Percentiles rank a stretch among this genome's conserved stretches.
Conservation (phyloP, 2,329 filamentous ascomycete species). For the Trichoderma koningiopsis region DNA sequence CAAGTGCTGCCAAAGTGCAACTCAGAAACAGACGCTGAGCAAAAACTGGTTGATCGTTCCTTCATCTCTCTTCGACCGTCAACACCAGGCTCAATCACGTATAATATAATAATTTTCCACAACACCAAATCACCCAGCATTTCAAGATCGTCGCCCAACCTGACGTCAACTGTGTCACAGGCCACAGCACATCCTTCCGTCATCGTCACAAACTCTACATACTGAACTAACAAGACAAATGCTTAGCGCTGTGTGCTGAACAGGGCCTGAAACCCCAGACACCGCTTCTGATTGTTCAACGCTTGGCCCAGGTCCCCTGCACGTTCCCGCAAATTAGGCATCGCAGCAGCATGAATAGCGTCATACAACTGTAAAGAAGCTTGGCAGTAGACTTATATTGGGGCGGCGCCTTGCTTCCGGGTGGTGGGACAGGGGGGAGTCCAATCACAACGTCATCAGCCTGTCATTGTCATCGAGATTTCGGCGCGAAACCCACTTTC, state of each 20-base stretch:
- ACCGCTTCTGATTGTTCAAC: not conserved
- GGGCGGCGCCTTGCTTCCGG: slow-evolving; percentile 10
- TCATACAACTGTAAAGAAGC: slow-evolving; percentile 19
- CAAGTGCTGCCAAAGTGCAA: not conserved
- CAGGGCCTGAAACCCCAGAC: not conserved
- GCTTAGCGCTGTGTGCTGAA: too few relatives aligned
- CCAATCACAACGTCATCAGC: slow-evolving; percentile 23
- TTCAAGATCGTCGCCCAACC: not conserved
- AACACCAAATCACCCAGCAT: not conserved
- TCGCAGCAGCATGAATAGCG: slow-evolving; percentile 9
- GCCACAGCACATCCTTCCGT: not conserved
- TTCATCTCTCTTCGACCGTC: not conserved
- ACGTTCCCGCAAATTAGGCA: slow-evolving; percentile 9
- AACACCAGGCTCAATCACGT: not conserved
- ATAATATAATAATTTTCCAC: not conserved
- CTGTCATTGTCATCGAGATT: slow-evolving; percentile 21
- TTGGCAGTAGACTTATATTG: slow-evolving; percentile 21
- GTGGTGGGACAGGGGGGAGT: not conserved
- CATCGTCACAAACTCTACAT: slow-evolving; percentile 2
- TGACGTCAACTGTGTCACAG: slow-evolving; percentile 12
- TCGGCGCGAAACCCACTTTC: slow-evolving; percentile 3
- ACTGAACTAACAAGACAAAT: too few relatives aligned
- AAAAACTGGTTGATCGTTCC: not conserved
- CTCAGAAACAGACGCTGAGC: not conserved
- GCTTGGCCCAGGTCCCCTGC: slow-evolving; percentile 1